Evolutionary conservation across 345 rosid species (phyloP), one percentile per base, ranked within the genome.

Genomic region (Gynandropsis gynandra): DNA sequence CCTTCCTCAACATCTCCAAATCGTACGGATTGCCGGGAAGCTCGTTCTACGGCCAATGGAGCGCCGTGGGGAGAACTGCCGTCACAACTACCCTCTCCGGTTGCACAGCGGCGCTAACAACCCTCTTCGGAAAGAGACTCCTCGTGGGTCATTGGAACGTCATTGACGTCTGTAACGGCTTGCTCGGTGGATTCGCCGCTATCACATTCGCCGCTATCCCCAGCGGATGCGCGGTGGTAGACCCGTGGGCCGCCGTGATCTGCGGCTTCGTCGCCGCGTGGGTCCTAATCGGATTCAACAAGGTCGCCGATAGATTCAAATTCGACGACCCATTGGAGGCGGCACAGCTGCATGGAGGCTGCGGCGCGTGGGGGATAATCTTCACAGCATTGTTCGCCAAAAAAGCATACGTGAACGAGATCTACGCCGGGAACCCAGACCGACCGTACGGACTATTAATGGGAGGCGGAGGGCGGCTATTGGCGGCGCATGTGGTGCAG

Each of bases 241-340:
- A 70, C 1, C 75, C 75, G 1, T 70, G 72, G 79, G 79, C 76
- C 0, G 62, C 79, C 1, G 44, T 71, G 13, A 13, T 71, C 10
- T 75, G 76, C 32, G 80, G 80, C 5, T 75, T 68, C n/a, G 65
- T 68, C 1, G 76, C 74, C 0, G 72, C 80, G 0, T 72, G 68
- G 72, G 71, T 75, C 14, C 55, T 75, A 0, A 72, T 63, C 13
- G 75, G 75, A 11, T 69, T 47, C 61, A 69, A 72, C 14, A 72
- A 54, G 27, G 12, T 72, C 4, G 77, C 80, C 0, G 75, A 72
- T 8, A 69, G 16, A 39, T 10, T 56, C 4, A 9, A 24, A 6
- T 75, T 15, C 20, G 80, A 75, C 13, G 80, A 75, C 61, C 80
- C 75, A 0, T 34, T 72, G 8, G 80, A 72, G 54, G 80, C 73